Percentiles rank a stretch among this genome's conserved stretches.
These are phyloP conservation scores for Mycena vitilis DNA, from an alignment of 768 basidiomycete species.

Conservation along the genomic window DNA sequence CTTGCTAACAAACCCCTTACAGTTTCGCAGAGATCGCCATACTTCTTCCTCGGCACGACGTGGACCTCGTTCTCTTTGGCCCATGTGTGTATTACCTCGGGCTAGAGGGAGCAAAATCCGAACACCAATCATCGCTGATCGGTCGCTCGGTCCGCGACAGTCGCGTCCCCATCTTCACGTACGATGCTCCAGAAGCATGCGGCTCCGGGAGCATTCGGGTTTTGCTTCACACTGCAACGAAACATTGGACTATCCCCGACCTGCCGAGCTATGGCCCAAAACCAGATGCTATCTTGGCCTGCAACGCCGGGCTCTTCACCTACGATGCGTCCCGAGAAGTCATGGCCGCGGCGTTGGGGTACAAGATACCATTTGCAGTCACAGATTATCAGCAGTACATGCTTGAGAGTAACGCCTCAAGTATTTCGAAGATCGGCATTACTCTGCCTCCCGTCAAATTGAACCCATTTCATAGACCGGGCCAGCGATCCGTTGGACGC, in stretches of 20 bases:
- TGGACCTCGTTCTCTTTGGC: conserved; percentile 9
- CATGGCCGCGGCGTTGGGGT: not conserved
- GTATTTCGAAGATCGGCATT: not conserved
- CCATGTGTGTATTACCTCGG: not conserved
- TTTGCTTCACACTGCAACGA: conserved; percentile 2
- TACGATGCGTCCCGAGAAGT: not conserved
- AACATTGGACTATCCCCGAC: not conserved
- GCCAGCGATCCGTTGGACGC: not conserved
- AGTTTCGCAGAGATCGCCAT: not conserved
- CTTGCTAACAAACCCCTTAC: too few species aligned
- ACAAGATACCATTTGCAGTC: conserved; percentile 3
- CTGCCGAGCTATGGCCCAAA: not conserved
- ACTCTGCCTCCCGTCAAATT: not conserved
- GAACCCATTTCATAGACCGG: conserved; percentile 10
- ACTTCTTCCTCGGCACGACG: conserved; percentile 5
- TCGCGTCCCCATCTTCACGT: not conserved
- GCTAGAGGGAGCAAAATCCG: not conserved
- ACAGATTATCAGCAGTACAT: conserved; percentile 12
- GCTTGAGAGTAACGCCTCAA: not conserved
- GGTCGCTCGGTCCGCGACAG: not conserved
- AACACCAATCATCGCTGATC: not conserved
- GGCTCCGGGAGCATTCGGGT: not conserved
- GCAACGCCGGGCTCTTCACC: conserved; percentile 8
- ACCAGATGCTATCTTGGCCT: not conserved
- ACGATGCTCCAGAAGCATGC: not conserved